Base-by-base conservation (phyloP, 2,329 filamentous ascomycete species). In the Claviceps sp. region DNA sequence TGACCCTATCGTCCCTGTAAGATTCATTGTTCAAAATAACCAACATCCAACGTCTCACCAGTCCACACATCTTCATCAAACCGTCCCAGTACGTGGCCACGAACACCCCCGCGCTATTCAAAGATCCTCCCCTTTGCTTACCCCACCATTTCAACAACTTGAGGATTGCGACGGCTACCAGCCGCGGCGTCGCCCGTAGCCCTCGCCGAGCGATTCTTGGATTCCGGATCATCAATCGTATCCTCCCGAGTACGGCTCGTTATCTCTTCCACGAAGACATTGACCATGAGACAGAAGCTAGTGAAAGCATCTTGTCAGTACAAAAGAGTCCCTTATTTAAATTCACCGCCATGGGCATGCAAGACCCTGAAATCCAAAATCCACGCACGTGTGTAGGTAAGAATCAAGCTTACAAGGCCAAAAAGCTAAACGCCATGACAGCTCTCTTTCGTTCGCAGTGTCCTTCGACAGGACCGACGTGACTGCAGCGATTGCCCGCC, bases 371-470 rank as follows among this genome's bases (percentile, higher is more conserved):
- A 3, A 2, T 20, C 20, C 20, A 20, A 22, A 30, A 9, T 9
- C 26, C 26, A 30, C 7, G n/a, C 5, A 42, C 4, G 18, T 8
- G 11, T 13, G 8, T 11, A 42, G 13, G 1, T 20, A 18, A 1
- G 5, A 36, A 24, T 18, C 11, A 26, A 43, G 51, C 60, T 57
- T 48, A 62, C 60, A 62, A 62, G 38, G 54, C 56, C 14, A 63
- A 9, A 47, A 62, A 61, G 43, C 54, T 58, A 43, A 63, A 63
- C 1, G 58, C 57, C 38, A 56, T 55, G 16, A 56, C 54, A 4
- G 61, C 52, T 41, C 57, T 55, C 54, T 62, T 63, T 42, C 54
- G 45, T 9, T 47, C 37, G 40, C 60, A 62, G 13, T 54, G 42
- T 16, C 44, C 52, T 2, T 37, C 14, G 13, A 50, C 51, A 5